Evolutionary conservation across 805 yeast species (phyloP).

Genomic region (Hanseniaspora lachancei): DNA sequence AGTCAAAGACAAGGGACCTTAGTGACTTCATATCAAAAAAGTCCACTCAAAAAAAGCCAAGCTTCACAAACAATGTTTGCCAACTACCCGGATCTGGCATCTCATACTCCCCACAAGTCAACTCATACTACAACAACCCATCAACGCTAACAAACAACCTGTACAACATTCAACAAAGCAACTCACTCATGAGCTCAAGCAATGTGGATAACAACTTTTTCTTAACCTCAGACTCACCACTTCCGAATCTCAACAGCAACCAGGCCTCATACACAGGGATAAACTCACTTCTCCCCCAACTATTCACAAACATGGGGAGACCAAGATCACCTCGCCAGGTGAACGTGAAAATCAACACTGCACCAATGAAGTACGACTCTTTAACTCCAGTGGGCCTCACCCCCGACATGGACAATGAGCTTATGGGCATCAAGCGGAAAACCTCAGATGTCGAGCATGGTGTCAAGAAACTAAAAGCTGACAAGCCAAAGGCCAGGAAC

Average conservation of each 20-base stretch:
- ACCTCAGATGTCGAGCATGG: not conserved
- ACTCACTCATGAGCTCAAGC: not conserved
- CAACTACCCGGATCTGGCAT: not conserved
- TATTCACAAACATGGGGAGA: slow-evolving; percentile 4
- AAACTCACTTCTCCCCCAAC: slow-evolving; percentile 5
- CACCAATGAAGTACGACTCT: slow-evolving; percentile 7
- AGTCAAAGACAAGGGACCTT: not conserved
- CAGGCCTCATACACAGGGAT: not conserved
- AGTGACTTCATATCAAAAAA: too few species aligned
- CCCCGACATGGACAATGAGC: not conserved
- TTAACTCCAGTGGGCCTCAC: slow-evolving; percentile 11
- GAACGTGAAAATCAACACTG: slow-evolving; percentile 1
- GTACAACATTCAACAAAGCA: not conserved
- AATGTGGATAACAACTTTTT: not conserved
- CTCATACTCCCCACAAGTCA: not conserved
- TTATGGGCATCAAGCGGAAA: not conserved
- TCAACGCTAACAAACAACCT: slow-evolving; percentile 1
- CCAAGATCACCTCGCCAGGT: slow-evolving; percentile 12
- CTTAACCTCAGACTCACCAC: not conserved
- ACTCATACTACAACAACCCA: slow-evolving; percentile 10
- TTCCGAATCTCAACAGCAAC: not conserved
- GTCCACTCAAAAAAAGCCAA: not conserved
- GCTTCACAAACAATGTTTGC: not conserved
- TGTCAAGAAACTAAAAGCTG: not conserved
- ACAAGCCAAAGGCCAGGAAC: not conserved